Evolutionary conservation across 2,329 filamentous ascomycete species (phyloP), one percentile per base, ranked within the genome.

Genomic region (Keithomyces neogunnii): DNA sequence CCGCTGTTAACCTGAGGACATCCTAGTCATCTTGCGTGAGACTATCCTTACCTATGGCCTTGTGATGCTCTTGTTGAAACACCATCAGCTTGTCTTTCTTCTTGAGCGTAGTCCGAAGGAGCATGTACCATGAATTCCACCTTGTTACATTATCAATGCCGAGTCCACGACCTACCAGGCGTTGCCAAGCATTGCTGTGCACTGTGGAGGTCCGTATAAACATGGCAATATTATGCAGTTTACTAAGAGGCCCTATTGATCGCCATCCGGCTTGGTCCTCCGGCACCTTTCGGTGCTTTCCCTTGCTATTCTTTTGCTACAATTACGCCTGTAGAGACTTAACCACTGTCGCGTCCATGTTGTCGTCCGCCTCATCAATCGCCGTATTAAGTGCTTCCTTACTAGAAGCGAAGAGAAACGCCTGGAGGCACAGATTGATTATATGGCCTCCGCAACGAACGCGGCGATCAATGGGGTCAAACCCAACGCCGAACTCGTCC

Each of bases 91-190:
- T 47, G 31, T 47, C 49, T 32, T 51, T 47, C 43, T 51, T 46
- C 33, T 47, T 32, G 3, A 51, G 32, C n/a, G 42, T 31, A 46
- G 49, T 47, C 42, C 35, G 42, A 43, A 51, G 49, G 4, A 51
- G 49, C 29, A 46, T 51, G 43, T 46, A 51, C 49, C 49, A 51
- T 30, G 49, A 51, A 30, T 51, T 51, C 49, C 42, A 51, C 33
- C 49, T 38, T 36, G 42, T 51, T 13, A 26, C 32, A 51, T 51
- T 51, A 43, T 46, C 42, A 47, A 51, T 51, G 33, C 49, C 49
- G 42, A 51, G 49, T 47, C 29, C 43, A 46, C 35, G 42, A n/a
- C 43, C 49, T 47, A 43, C 43, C 30, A 51, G 42, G 31, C 35
- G 42, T 30, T 51, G 42, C 42, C 42, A 51, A 4, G 49, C 43